Base-by-base conservation (phyloP, 1,284 basidiomycete genomes). In the Ustanciosporium gigantosporum region DNA sequence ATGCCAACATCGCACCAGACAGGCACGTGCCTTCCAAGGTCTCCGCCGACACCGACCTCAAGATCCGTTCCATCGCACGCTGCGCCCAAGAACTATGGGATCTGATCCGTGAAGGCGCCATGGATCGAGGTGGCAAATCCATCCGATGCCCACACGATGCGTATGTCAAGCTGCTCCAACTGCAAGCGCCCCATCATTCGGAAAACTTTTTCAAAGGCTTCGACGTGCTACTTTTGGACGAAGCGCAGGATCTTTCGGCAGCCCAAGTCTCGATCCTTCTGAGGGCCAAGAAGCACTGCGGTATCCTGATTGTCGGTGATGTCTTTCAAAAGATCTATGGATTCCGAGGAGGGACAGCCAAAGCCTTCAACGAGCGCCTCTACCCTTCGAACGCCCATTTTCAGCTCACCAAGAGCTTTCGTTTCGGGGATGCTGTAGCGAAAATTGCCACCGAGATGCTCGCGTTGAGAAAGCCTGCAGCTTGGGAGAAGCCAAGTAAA, bases 271-370 rank as follows among this genome's bases (percentile, higher is more conserved):
- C 60, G 13, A 58, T 74, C 17, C 47, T 74, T 9, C 48, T 71
- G 23, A 42, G 67, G 2, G 69, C 67, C 14, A 59, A 58, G 25
- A 59, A 58, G 25, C 43, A 62, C 34, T 74, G 67, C 31, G 71
- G 65, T 17, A 62, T 74, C 22, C 59, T 74, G 35, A 61, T 74
- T 11, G 71, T 74, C 17, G 71, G 71, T 36, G 71, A 74, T 36
- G 59, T 66, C 23, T 66, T 72, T 31, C 71, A 74, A 32, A 74
- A 74, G 58, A 71, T 74, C 36, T 74, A 74, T 38, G 71, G 65
- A n/a, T 74, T 74, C 27, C 61, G 71, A 11, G 71, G 71, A 8
- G 71, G 68, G 16, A 70, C 58, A 3, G 69, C 67, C 2, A 61
- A 59, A 27, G 66, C 69, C 2, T 74, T 74, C 50, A 59, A 74